phyloP scores from a whole-genome alignment of 192 early-diverging fungal species.

The Gryganskiella cystojenkinii region DNA sequence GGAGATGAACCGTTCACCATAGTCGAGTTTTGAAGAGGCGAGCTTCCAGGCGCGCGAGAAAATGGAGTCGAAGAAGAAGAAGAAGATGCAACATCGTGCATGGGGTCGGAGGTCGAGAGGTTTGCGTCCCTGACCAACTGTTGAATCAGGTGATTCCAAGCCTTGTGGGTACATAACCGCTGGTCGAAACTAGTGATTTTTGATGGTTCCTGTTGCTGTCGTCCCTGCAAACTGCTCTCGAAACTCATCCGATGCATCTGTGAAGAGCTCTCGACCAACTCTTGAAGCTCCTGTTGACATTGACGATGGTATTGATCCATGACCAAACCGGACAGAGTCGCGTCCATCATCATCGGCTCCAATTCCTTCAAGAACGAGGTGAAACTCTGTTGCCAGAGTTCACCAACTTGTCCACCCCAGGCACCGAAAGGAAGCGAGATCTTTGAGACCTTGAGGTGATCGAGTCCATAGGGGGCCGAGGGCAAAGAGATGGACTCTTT shows the following conservation, averaged over 20 bases:
- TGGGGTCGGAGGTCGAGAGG: neutral
- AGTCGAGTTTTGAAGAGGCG: no score
- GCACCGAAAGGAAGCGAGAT: constrained; percentile 39
- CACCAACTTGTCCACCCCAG: constrained; percentile 47
- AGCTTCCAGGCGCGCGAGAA: no score
- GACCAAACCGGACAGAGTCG: constrained; percentile 37
- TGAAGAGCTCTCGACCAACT: constrained; percentile 3
- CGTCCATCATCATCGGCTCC: constrained; percentile 47
- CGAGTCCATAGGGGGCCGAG: constrained; percentile 21
- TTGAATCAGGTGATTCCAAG: constrained; percentile 28
- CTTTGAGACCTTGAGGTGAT: constrained; percentile 26
- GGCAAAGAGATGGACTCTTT: neutral
- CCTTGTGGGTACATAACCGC: constrained; percentile 25
- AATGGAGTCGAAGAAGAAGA: neutral
- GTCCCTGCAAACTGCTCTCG: neutral
- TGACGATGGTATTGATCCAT: constrained; percentile 52
- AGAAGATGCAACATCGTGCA: neutral
- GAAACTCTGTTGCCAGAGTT: constrained; percentile 42
- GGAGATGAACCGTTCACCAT: neutral
- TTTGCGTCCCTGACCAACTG: constrained; percentile 28
- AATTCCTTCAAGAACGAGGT: constrained; percentile 33
- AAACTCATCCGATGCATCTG: neutral
- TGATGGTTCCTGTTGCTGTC: no score
- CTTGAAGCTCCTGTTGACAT: constrained; percentile 35
- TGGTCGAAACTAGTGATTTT: constrained; percentile 33